Evolutionary conservation across 1,284 basidiomycete species (phyloP).

Genomic region (Schizopora paradoxa): DNA sequence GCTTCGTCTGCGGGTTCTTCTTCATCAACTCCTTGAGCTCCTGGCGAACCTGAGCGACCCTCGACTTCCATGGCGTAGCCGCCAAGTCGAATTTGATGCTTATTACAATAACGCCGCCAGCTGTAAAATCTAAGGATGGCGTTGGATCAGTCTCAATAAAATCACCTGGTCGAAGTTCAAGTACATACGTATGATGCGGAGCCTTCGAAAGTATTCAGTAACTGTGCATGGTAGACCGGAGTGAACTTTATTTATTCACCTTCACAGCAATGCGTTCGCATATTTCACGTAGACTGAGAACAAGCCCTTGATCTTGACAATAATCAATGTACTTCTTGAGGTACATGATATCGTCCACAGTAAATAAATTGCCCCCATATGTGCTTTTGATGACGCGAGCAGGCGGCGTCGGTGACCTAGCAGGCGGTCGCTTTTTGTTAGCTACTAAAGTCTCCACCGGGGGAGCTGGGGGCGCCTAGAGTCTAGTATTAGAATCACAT

Average conservation of each 20-base stretch:
- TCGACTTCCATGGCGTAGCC: slow-evolving; percentile 71
- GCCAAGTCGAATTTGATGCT: slow-evolving; percentile 77
- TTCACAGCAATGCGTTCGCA: slow-evolving; percentile 79
- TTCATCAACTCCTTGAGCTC: slow-evolving; percentile 36
- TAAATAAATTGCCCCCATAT: slow-evolving; percentile 79
- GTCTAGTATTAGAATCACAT: slow-evolving; percentile 19
- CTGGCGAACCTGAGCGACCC: slow-evolving; percentile 36
- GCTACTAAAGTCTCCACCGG: slow-evolving; percentile 59
- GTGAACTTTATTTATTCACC: slow-evolving; percentile 32
- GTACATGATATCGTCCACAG: slow-evolving; percentile 71
- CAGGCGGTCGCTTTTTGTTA: slow-evolving; percentile 55
- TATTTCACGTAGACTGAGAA: slow-evolving; percentile 69
- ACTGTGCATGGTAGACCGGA: slow-evolving; percentile 1
- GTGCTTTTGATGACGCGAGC: slow-evolving; percentile 78
- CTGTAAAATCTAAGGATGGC: slow-evolving; percentile 63
- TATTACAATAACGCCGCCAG: slow-evolving; percentile 83
- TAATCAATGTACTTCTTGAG: slow-evolving; percentile 81
- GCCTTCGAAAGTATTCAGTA: slow-evolving; percentile 40
- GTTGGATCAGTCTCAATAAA: slow-evolving; percentile 5
- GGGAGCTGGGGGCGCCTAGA: slow-evolving; percentile 49
- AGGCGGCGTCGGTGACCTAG: slow-evolving; percentile 76
- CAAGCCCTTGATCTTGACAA: slow-evolving; percentile 75
- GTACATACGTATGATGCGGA: slow-evolving; percentile 72
- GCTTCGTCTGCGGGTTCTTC: slow-evolving; percentile 33
- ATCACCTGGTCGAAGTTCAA: neutral